phyloP scores from a whole-genome alignment of 441 rosid genomes.

The Hura crepitans region DNA sequence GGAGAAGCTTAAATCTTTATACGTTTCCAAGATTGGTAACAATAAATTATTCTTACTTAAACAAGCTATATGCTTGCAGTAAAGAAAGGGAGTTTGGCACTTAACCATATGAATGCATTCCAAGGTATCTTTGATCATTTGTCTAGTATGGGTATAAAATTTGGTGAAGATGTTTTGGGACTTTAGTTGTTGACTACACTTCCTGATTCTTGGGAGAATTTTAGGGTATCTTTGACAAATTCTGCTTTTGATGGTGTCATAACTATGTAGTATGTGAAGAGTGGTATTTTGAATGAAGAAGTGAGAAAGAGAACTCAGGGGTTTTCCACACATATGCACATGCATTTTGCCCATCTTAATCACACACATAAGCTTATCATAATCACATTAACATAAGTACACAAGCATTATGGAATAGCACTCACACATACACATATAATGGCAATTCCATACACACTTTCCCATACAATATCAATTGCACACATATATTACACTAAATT shows the following conservation, averaged over 20 bases:
- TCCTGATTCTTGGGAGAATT: not conserved
- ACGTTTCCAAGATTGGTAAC: not conserved
- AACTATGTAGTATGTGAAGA: not conserved
- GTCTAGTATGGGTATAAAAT: too few species aligned
- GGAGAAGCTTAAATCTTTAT: not conserved
- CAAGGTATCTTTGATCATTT: not conserved
- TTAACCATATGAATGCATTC: not conserved
- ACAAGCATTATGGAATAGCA: too few species aligned
- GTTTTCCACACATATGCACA: too few species aligned
- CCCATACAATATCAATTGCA: too few species aligned
- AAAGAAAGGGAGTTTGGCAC: not conserved
- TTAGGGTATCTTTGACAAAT: not conserved
- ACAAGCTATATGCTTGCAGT: not conserved
- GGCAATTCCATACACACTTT: too few species aligned
- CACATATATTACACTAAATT: too few species aligned
- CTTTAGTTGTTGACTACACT: not conserved
- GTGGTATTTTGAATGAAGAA: not conserved
- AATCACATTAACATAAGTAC: too few species aligned
- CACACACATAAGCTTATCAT: too few species aligned
- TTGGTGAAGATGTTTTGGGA: too few species aligned
- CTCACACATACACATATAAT: too few species aligned
- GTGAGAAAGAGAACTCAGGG: not conserved
- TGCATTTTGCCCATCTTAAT: too few species aligned
- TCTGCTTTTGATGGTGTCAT: not conserved
- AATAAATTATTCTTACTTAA: not conserved